Evolutionary conservation across 176 grass and related monocot species (phyloP).

Genomic region (Eleusine coracana): DNA sequence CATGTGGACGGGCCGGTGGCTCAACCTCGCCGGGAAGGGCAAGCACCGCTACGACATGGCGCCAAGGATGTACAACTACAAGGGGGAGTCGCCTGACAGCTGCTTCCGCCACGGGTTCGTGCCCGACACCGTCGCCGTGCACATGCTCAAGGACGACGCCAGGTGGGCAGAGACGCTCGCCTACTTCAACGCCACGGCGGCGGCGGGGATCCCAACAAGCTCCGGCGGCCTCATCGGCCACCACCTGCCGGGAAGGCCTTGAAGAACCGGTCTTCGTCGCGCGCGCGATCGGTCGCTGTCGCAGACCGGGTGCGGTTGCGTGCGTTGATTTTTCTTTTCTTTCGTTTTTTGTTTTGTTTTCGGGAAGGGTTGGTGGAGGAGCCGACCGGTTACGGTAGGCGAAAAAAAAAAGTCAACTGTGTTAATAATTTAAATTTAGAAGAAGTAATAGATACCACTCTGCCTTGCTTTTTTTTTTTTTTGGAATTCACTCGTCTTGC

Average conservation of each 20-base stretch:
- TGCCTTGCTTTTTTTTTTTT: too few relatives aligned
- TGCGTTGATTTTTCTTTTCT: slow-evolving; percentile 5
- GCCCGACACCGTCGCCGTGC: slow-evolving; percentile 79
- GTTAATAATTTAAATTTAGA: too few relatives aligned
- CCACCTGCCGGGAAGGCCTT: slow-evolving; percentile 37
- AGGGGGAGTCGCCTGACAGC: slow-evolving; percentile 46
- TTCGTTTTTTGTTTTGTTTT: not conserved
- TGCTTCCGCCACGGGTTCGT: slow-evolving; percentile 77
- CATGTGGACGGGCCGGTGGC: slow-evolving; percentile 76
- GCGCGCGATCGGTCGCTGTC: not conserved
- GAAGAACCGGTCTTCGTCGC: slow-evolving; percentile 25
- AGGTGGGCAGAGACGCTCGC: slow-evolving; percentile 65
- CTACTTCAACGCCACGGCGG: slow-evolving; percentile 71
- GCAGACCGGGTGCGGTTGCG: not conserved
- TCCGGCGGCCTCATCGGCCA: slow-evolving; percentile 48
- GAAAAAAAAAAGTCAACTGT: too few relatives aligned
- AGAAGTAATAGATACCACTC: too few relatives aligned
- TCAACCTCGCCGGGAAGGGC: slow-evolving; percentile 66
- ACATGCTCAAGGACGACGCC: slow-evolving; percentile 68
- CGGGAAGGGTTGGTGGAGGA: not conserved
- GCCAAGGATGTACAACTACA: slow-evolving; percentile 77
- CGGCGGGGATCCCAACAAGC: slow-evolving; percentile 39
- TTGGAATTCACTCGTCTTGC: too few relatives aligned
- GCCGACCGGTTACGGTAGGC: too few relatives aligned
- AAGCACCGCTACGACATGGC: slow-evolving; percentile 71